Percentiles rank a stretch among this genome's conserved stretches.
Conservation (phyloP, 331 rosid genomes). For the Malus hybrid region DNA sequence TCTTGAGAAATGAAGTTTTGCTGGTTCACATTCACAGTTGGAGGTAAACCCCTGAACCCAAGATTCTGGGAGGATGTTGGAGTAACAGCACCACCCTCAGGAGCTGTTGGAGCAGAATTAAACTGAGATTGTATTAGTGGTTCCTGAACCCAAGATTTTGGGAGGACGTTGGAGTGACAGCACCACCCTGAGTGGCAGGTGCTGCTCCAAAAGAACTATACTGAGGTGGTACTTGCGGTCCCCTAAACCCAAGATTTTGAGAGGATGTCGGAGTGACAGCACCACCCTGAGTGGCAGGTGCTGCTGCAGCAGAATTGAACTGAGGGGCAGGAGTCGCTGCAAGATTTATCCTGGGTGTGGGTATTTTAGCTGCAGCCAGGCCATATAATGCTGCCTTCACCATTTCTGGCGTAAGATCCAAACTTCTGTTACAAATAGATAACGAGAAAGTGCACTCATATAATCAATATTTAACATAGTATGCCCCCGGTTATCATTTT, state of each 20-base stretch:
- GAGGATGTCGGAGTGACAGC: constrained; percentile 34
- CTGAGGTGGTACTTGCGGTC: constrained; percentile 33
- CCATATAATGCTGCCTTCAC: constrained; percentile 91
- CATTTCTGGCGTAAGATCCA: constrained; percentile 48
- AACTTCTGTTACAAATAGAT: no score
- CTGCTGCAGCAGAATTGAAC: constrained; percentile 32
- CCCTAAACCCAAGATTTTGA: constrained; percentile 47
- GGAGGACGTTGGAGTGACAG: constrained; percentile 35
- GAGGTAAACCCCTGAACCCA: constrained; percentile 37
- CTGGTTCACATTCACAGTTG: constrained; percentile 30
- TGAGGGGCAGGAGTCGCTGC: constrained; percentile 40
- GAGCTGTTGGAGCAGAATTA: constrained; percentile 32
- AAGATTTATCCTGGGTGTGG: constrained; percentile 82
- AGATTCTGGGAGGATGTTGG: constrained; percentile 38
- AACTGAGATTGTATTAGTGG: constrained; percentile 33
- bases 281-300: constrained; percentile 29
- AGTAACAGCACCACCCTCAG: constrained; percentile 30
- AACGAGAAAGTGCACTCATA: no score
- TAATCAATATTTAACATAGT: no score
- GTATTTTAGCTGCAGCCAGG: constrained; percentile 88
- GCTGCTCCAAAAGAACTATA: constrained; percentile 31
- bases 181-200: constrained; percentile 22
- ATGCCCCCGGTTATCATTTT: no score
- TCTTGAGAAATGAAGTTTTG: constrained; percentile 36
- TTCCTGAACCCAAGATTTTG: constrained; percentile 39